Evolutionary conservation across 1,284 basidiomycete genomes (phyloP), one percentile per base, ranked within the genome.

Genomic region (Fomitopsis palustris): DNA sequence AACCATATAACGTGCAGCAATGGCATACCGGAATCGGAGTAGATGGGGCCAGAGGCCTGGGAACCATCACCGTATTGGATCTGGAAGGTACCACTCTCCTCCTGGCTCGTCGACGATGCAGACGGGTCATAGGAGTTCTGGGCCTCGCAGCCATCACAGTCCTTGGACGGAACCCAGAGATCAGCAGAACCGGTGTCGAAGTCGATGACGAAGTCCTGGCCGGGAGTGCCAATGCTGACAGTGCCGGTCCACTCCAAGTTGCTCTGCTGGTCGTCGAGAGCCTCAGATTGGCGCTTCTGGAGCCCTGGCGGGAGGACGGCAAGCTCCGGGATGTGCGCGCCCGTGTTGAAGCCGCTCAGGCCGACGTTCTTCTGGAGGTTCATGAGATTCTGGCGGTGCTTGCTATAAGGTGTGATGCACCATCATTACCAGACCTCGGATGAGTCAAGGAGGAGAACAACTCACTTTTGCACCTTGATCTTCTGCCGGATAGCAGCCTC

Each of bases 41-140:
- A 86, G 42, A 82, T 74, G 31, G 73, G 70, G 39, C 85, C 86
- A 10, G 68, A 66, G 10, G 82, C 81, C 17, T 74, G 75, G 14
- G 81, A 81, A 16, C 82, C 81, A 65, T 86, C 84, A 14, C 79
- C 84, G 67, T 83, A 89, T 2, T 65, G n/a, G 59, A 86, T 77
- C 7, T 49, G 58, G 72, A 87, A 86, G 0, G 62, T 64, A 21
- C 69, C 65, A 1, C 57, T 42, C 55, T 74, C 27, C 57, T 74
- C 65, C 17, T 61, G 53, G 8, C 77, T 67, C 2, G 77, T 75
- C 0, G 74, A 75, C 31, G 78, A 80, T 10, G 63, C 57, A 52
- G 58, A 51, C 0, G 77, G 70, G 55, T 76, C 65, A 66, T 77
- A 70, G 47, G 55, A 70, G 62, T 62, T 43, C 47, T 63, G 58